phyloP scores from a whole-genome alignment of 805 yeast species.

The Helenozyma baotianmanensis region DNA sequence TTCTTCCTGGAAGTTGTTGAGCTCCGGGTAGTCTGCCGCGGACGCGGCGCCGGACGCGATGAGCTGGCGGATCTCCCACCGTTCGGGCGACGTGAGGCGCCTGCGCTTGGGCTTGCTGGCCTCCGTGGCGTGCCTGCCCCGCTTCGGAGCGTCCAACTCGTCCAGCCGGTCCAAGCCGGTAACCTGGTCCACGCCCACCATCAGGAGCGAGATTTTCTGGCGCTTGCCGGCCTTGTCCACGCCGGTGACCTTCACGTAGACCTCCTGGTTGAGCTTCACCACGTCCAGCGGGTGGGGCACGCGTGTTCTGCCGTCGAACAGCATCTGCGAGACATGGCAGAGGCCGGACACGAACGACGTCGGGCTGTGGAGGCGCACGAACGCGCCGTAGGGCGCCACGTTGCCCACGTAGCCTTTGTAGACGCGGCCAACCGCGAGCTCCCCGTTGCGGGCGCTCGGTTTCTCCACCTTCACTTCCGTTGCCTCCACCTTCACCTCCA shows the following conservation, averaged over 20 bases:
- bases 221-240: constrained; percentile 21
- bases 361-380: constrained; percentile 45
- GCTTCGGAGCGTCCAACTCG: constrained; percentile 17
- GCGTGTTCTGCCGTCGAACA: constrained; percentile 39
- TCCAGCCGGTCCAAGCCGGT: constrained; percentile 46
- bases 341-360: constrained; percentile 48
- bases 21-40: constrained; percentile 65
- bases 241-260: constrained; percentile 54
- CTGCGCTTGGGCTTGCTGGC: constrained; percentile 16
- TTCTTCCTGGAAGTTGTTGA: constrained; percentile 21
- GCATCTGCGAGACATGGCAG: constrained; percentile 72
- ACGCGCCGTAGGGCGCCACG: constrained; percentile 72
- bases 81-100: constrained; percentile 75
- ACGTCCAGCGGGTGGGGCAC: constrained; percentile 57
- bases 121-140: too few relatives aligned
- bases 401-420: constrained; percentile 60
- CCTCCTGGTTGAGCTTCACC: constrained; percentile 52
- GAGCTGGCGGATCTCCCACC: constrained; percentile 85
- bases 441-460: too few relatives aligned
- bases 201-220: constrained; percentile 49
- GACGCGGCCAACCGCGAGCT: constrained; percentile 40
- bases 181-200: constrained; percentile 69
- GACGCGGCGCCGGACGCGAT: constrained; percentile 73
- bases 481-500: too few relatives aligned
- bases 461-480: too few relatives aligned